Base-by-base conservation (phyloP, 1,139 yeast species). In the Candida buenavistaensis region DNA sequence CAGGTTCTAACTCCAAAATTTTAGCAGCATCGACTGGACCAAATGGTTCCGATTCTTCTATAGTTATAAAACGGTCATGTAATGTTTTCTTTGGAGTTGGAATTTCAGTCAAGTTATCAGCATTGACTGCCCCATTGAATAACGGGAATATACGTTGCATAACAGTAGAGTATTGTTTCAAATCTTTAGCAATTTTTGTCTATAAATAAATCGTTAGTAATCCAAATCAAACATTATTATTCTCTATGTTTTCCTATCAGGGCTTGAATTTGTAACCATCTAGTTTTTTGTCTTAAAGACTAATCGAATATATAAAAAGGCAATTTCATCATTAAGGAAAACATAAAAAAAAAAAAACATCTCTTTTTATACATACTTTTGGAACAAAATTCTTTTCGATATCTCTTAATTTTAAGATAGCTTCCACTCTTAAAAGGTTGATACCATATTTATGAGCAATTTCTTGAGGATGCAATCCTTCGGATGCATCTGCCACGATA, bases 1-100 rank as follows among this genome's bases (percentile, higher is more conserved):
- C 97, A 14, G 96, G 95, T 55, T 87, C 92, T 46, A 90, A 72
- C 30, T 76, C 89, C 48, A 87, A 78, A 28, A 85, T 75, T 41
- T 79, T 68, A 33, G 98, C 96, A n/a, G 98, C 97, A 55, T 92
- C 97, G 6, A 89, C 75, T 6, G 97, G 96, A 4, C 97, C 97
- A 59, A 90, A 90, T n/a, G 96, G 96, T 62, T 89, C 95, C 14
- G 90, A 81, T 64, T 92, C 97, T 10, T 96, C 92, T 56, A 92
- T 82, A 14, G 95, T 84, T 56, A 88, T 64, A 67, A 89, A 90
- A 46, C 95, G 74, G 48, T 94, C 90, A 44, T 80, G 81, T 45
- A 83, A 71, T 3, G 96, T 86, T 61, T 83, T 87, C 46, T 79
- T 76, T 15, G 97, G 96, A 38, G 87, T 80, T 21, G 97, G 96